Evolutionary conservation across 768 basidiomycete species (phyloP).

Genomic region (Rhodocollybia butyracea): DNA sequence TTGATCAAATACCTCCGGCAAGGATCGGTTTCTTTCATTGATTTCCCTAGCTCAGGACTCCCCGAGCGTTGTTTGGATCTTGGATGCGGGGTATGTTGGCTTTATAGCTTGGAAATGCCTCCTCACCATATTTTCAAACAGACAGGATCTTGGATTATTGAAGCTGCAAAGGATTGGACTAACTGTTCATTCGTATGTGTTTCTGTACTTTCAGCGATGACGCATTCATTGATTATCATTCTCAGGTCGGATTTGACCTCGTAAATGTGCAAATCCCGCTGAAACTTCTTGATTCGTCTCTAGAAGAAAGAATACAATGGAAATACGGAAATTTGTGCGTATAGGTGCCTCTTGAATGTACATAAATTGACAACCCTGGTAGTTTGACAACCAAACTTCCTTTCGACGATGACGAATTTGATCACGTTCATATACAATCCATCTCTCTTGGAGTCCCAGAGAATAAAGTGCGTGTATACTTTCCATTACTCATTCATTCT

Average conservation of each 20-base stretch:
- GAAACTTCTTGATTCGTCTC: conserved; percentile 42
- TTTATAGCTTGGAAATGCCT: not conserved
- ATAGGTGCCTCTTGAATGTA: not conserved
- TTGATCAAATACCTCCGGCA: conserved; percentile 45
- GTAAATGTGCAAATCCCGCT: conserved; percentile 70
- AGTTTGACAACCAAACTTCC: conserved; percentile 76
- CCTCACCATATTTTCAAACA: conserved; percentile 21
- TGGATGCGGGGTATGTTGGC: conserved; percentile 66
- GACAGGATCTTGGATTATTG: conserved; percentile 70
- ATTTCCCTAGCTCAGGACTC: conserved; percentile 41
- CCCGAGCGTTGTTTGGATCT: conserved; percentile 62
- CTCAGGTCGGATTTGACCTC: conserved; percentile 75
- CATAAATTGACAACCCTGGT: conserved; percentile 1
- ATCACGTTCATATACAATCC: conserved; percentile 70
- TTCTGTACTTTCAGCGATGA: not conserved
- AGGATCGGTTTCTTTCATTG: conserved; percentile 56
- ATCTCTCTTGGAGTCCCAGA: conserved; percentile 71
- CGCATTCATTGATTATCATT: not conserved
- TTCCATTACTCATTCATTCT: not conserved
- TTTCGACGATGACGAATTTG: conserved; percentile 81
- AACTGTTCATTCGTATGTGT: conserved; percentile 58
- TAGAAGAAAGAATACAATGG: conserved; percentile 65
- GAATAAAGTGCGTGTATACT: conserved; percentile 51
- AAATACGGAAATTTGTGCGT: conserved; percentile 76
- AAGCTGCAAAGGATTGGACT: conserved; percentile 71